A percentile compares a stretch with the other conserved stretches of the same genome.
Conservation (phyloP, 1,284 basidiomycete genomes). For the Flammula alnicola region DNA sequence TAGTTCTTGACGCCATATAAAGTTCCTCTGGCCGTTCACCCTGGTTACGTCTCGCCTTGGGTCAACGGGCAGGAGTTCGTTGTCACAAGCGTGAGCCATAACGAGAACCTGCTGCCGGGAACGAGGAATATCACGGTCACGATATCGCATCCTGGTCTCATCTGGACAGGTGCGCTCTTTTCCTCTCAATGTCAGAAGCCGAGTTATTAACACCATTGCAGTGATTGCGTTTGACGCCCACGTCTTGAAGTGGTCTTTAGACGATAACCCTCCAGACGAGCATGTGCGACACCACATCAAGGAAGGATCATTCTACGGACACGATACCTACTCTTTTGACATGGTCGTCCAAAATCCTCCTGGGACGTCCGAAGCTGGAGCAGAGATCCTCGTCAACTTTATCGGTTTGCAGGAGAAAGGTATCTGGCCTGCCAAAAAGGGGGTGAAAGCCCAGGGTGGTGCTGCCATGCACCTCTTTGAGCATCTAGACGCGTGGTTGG, state of each 20-base stretch:
- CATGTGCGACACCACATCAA: constrained; percentile 90
- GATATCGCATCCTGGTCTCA: constrained; percentile 83
- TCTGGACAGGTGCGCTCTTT: constrained; percentile 77
- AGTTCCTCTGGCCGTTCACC: constrained; percentile 60
- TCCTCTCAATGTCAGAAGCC: neutral
- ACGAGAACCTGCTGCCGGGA: constrained; percentile 57
- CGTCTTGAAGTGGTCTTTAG: constrained; percentile 85
- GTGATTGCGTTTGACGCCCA: constrained; percentile 94
- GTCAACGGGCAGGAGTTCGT: constrained; percentile 51
- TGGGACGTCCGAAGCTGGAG: constrained; percentile 24
- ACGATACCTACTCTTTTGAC: constrained; percentile 73
- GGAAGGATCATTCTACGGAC: constrained; percentile 83
- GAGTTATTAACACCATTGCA: constrained; percentile 28
- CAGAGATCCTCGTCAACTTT: constrained; percentile 59
- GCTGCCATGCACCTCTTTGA: constrained; percentile 71
- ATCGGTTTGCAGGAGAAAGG: constrained; percentile 75
- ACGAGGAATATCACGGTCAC: constrained; percentile 75
- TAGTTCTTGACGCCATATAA: constrained; percentile 83
- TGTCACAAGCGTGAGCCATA: constrained; percentile 66
- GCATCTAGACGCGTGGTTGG: constrained; percentile 69
- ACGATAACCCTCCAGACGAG: constrained; percentile 74
- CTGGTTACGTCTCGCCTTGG: constrained; percentile 60
- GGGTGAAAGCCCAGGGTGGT: constrained; percentile 55
- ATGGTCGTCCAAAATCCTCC: constrained; percentile 63
- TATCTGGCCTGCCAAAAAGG: constrained; percentile 80